phyloP scores from a whole-genome alignment of 169 alveolate species.

The Fabrea salina region DNA sequence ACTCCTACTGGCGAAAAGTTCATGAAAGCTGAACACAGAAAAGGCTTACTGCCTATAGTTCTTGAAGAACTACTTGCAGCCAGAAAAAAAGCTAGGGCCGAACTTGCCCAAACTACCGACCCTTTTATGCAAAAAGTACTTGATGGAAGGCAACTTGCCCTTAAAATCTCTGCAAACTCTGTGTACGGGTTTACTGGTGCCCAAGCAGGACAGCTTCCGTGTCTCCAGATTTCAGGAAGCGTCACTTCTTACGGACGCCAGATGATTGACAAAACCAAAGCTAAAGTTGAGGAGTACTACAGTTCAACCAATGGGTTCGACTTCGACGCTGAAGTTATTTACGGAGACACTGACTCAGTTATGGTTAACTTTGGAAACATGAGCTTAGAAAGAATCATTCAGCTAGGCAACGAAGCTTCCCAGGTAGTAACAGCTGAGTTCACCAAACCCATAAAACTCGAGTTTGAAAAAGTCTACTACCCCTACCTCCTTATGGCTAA shows the following conservation, averaged over 20 bases:
- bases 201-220: constrained; percentile 95
- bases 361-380: constrained; percentile 96
- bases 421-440: constrained; percentile 86
- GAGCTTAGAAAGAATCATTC: constrained; percentile 90
- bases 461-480: constrained; percentile 96
- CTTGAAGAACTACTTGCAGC: constrained; percentile 96
- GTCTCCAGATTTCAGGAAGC: constrained; percentile 94
- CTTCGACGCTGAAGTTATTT: constrained; percentile 91
- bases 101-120: constrained; percentile 89
- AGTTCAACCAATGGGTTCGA: constrained; percentile 88
- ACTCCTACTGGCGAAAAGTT: constrained; percentile 51
- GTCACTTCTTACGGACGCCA: constrained; percentile 96
- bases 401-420: constrained; percentile 92
- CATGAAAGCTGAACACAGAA: constrained; percentile 54
- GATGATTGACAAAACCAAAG: constrained; percentile 93
- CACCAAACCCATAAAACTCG: constrained; percentile 92
- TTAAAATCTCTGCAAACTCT: constrained; percentile 98
- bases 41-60: constrained; percentile 96
- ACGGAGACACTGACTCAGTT: constrained; percentile 99
- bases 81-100: constrained; percentile 92
- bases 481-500: constrained; percentile 96
- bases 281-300: constrained; percentile 76
- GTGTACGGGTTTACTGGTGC: constrained; percentile 99
- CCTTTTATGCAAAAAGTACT: constrained; percentile 93
- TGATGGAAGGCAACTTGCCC: constrained; percentile 98